Percentiles rank a stretch among this genome's conserved stretches.
Conservation (phyloP, 768 basidiomycete species). For the Phlebiopsis flavidoalba region DNA sequence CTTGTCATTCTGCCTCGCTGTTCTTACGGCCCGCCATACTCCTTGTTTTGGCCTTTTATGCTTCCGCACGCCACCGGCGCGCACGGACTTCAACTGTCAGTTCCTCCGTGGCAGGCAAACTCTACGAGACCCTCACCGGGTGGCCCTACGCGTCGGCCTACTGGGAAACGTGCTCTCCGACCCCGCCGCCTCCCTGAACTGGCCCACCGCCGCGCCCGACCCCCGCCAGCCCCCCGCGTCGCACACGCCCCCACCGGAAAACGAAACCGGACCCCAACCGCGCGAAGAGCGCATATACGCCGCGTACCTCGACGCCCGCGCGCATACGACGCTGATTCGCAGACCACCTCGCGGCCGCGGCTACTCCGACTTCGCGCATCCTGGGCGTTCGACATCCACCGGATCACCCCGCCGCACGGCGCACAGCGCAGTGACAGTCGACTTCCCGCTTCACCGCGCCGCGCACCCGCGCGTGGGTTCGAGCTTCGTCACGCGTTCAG, state of each 20-base stretch:
- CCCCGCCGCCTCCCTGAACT: background rate
- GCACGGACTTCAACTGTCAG: background rate
- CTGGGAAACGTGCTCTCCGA: background rate
- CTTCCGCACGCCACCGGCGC: background rate
- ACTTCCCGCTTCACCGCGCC: background rate
- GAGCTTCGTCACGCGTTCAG: background rate
- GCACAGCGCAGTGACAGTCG: background rate
- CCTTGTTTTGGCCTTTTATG: background rate
- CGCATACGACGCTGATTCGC: background rate
- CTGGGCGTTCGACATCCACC: background rate
- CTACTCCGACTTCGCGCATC: background rate
- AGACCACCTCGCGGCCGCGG: background rate
- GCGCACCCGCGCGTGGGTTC: background rate
- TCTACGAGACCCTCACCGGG: background rate
- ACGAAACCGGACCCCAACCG: background rate
- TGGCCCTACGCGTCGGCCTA: background rate
- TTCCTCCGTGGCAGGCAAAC: background rate
- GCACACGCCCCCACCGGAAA: background rate
- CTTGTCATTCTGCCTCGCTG: background rate
- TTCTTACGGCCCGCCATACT: too few relatives aligned
- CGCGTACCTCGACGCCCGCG: background rate
- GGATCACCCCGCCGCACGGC: too few relatives aligned
- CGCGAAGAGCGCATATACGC: background rate
- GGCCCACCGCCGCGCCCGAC: background rate
- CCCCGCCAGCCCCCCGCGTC: too few relatives aligned